Conservation (phyloP, 1,139 yeast genomes). For the Taiozyma onychis region DNA sequence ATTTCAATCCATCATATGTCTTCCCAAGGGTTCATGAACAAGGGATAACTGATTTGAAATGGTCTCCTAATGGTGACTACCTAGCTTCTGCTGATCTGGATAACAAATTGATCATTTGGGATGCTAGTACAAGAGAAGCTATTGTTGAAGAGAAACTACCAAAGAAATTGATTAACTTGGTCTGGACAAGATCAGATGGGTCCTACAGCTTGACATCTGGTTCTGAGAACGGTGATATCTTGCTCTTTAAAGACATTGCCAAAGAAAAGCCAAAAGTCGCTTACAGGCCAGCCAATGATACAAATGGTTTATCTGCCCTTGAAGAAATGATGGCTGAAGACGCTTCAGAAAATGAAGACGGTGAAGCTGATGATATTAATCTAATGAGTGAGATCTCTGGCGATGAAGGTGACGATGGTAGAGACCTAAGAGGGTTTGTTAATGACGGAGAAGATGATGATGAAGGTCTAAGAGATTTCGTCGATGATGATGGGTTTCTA, state of each 20-base stretch:
- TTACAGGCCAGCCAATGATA: not conserved
- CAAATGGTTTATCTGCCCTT: constrained; percentile 1
- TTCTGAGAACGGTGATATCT: constrained; percentile 47
- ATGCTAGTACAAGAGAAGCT: constrained; percentile 31
- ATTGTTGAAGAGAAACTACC: constrained; percentile 23
- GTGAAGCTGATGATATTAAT: constrained; percentile 27
- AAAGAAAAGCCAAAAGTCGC: constrained; percentile 11
- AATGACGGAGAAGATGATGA: constrained; percentile 13
- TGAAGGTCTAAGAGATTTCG: constrained; percentile 13
- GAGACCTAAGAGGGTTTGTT: constrained; percentile 2
- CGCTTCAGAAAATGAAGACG: constrained; percentile 26
- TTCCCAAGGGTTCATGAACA: constrained; percentile 29
- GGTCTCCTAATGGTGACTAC: constrained; percentile 56
- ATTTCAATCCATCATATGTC: constrained; percentile 20
- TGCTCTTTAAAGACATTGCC: constrained; percentile 33
- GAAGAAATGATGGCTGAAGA: constrained; percentile 18
- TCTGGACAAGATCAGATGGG: constrained; percentile 26
- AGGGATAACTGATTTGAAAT: constrained; percentile 44
- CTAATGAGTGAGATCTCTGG: constrained; percentile 24
- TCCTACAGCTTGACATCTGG: constrained; percentile 36
- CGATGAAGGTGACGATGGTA: constrained; percentile 21
- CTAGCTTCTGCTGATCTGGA: constrained; percentile 51
- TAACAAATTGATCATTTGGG: constrained; percentile 53
- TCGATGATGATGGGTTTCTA: constrained; percentile 37
- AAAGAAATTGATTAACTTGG: constrained; percentile 26